Percentiles rank a stretch among this genome's conserved stretches.
These are phyloP conservation scores for Epichloe elymi DNA, from an alignment of 2,329 filamentous ascomycete genomes.

Conservation along the genomic window DNA sequence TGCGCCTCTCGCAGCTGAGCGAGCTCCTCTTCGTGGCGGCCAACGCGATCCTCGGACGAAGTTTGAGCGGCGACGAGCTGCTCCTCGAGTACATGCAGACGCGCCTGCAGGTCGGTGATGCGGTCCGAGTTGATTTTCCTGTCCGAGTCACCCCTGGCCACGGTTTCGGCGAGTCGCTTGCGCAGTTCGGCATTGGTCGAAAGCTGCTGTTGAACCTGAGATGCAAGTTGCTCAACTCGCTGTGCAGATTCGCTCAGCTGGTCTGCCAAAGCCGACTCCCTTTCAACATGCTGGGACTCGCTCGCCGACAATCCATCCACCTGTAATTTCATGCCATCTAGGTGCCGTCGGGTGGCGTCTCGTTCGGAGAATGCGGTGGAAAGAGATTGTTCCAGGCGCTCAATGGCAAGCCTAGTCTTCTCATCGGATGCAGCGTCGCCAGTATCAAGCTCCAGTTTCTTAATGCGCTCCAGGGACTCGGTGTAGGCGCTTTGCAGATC, in stretches of 20 bases:
- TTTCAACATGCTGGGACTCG: conserved; percentile 42
- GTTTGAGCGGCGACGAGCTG: conserved; percentile 71
- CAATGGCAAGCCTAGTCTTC: conserved; percentile 48
- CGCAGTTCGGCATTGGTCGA: conserved; percentile 65
- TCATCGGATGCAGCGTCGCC: conserved; percentile 30
- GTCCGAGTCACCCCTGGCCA: conserved; percentile 71
- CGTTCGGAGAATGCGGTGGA: conserved; percentile 57
- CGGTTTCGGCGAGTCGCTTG: conserved; percentile 62
- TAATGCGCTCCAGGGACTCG: conserved; percentile 53
- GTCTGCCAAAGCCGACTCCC: conserved; percentile 51
- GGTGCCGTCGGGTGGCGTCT: conserved; percentile 56
- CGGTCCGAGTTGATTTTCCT: conserved; percentile 68
- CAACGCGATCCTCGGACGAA: conserved; percentile 71
- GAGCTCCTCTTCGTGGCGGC: conserved; percentile 78
- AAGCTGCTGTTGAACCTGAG: conserved; percentile 69
- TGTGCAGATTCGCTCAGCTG: conserved; percentile 62
- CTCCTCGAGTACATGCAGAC: conserved; percentile 72
- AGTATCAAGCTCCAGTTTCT: conserved; percentile 42
- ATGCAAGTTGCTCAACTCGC: conserved; percentile 67
- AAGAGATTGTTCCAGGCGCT: conserved; percentile 55
- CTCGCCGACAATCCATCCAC: conserved; percentile 43
- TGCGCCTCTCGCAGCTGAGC: conserved; percentile 62
- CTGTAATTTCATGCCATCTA: conserved; percentile 46
- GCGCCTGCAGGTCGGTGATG: conserved; percentile 72
- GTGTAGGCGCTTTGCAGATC: conserved; percentile 62